Evolutionary conservation across 805 yeast species (phyloP).

Genomic region (Candida gorgasii): DNA sequence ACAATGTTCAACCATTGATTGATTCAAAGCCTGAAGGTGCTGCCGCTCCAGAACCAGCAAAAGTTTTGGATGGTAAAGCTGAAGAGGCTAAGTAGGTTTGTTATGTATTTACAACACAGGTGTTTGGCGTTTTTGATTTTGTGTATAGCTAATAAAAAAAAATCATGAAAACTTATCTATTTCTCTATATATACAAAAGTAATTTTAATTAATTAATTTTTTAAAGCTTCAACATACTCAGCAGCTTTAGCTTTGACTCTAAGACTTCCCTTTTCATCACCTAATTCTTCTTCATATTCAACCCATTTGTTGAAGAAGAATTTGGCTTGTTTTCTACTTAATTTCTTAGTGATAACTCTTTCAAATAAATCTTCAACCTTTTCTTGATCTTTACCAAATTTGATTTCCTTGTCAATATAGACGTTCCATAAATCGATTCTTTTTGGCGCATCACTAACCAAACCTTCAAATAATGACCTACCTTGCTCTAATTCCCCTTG

Average conservation of each 20-base stretch:
- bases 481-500: constrained; percentile 95
- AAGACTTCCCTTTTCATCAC: constrained; percentile 70
- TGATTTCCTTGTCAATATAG: constrained; percentile 90
- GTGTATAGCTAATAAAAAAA: neutral
- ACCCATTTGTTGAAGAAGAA: constrained; percentile 95
- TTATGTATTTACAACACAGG: too few species aligned
- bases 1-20: constrained; percentile 7
- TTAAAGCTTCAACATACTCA: constrained; percentile 55
- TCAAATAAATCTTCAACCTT: constrained; percentile 81
- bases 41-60: too few species aligned
- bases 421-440: constrained; percentile 94
- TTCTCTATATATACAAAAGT: neutral
- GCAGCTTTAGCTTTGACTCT: constrained; percentile 90
- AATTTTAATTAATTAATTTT: too few species aligned
- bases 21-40: constrained; percentile 4
- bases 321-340: constrained; percentile 87
- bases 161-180: neutral
- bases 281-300: constrained; percentile 66
- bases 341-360: constrained; percentile 66
- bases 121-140: neutral
- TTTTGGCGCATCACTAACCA: constrained; percentile 85
- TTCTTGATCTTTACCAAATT: constrained; percentile 56
- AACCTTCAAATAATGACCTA: constrained; percentile 90
- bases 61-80: neutral
- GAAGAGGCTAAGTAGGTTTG: neutral